Percentiles rank a stretch among this genome's conserved stretches.
These are phyloP conservation scores for Clarkia xantiana DNA, from an alignment of 345 rosid species.

Conservation along the genomic window DNA sequence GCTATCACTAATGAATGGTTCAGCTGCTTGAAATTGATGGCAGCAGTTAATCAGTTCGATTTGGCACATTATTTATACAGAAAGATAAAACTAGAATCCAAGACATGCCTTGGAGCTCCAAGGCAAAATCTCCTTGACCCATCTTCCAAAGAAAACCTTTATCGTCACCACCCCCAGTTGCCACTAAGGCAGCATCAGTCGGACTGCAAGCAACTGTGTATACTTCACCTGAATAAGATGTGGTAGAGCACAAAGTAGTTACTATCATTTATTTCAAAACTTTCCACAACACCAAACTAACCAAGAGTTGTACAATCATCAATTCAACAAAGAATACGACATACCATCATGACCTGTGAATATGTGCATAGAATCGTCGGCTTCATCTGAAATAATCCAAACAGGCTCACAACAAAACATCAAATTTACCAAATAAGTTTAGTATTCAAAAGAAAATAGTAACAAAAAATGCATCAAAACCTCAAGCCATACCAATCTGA, in stretches of 20 bases:
- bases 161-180: slow-evolving; percentile 90
- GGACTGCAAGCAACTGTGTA: slow-evolving; percentile 71
- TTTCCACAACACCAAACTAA: not conserved
- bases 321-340: not conserved
- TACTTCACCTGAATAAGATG: slow-evolving; percentile 42
- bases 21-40: not conserved
- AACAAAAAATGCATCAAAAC: not conserved
- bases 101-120: slow-evolving; percentile 44
- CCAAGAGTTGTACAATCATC: not conserved
- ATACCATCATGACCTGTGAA: slow-evolving; percentile 82
- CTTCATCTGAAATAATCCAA: slow-evolving; percentile 29
- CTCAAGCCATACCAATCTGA: slow-evolving; percentile 9
- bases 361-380: slow-evolving; percentile 75
- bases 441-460: not conserved
- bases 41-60: not conserved
- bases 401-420: not conserved
- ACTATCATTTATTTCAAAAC: not conserved
- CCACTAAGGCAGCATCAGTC: slow-evolving; percentile 61
- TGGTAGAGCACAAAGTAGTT: not conserved
- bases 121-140: slow-evolving; percentile 80
- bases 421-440: not conserved
- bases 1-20: too few relatives aligned
- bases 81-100: too few relatives aligned
- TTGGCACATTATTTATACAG: too few relatives aligned
- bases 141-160: slow-evolving; percentile 73